Percentiles rank a stretch among this genome's conserved stretches.
Evolutionary conservation across 345 rosid species (phyloP).

Genomic region (Hibiscus syriacus): DNA sequence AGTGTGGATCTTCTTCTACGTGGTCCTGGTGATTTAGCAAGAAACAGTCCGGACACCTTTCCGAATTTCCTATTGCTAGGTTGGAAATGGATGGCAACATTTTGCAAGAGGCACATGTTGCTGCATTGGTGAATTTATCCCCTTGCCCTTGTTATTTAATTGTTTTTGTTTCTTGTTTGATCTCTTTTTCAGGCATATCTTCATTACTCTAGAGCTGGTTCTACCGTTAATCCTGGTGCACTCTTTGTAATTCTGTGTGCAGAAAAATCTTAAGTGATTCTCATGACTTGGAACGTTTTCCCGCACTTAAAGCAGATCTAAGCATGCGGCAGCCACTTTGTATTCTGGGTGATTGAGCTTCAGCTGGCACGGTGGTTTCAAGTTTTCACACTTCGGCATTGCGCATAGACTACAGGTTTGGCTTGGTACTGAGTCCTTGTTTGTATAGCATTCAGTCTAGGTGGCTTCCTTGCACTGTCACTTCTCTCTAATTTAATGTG

Average conservation of each 20-base stretch:
- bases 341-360: constrained; percentile 66
- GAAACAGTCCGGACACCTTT: constrained; percentile 26
- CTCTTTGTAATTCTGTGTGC: neutral
- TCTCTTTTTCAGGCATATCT: neutral
- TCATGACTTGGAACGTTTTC: constrained; percentile 61
- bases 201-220: neutral
- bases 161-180: neutral
- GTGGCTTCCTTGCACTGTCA: neutral
- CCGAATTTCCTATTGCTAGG: constrained; percentile 70
- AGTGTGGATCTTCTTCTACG: constrained; percentile 49
- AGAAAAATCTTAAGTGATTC: constrained; percentile 65
- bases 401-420: neutral
- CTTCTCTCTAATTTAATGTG: neutral
- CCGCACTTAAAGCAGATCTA: constrained; percentile 79
- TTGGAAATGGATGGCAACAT: constrained; percentile 80
- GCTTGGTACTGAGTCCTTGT: neutral
- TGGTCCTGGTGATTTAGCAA: constrained; percentile 62
- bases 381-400: neutral
- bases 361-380: neutral
- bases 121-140: constrained; percentile 59
- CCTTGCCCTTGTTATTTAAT: neutral
- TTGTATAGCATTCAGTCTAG: neutral
- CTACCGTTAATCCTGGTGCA: neutral
- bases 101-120: constrained; percentile 82
- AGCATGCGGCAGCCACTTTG: constrained; percentile 94